Base-by-base conservation (phyloP, 2,329 filamentous ascomycete species). In the Fusarium piperis region DNA sequence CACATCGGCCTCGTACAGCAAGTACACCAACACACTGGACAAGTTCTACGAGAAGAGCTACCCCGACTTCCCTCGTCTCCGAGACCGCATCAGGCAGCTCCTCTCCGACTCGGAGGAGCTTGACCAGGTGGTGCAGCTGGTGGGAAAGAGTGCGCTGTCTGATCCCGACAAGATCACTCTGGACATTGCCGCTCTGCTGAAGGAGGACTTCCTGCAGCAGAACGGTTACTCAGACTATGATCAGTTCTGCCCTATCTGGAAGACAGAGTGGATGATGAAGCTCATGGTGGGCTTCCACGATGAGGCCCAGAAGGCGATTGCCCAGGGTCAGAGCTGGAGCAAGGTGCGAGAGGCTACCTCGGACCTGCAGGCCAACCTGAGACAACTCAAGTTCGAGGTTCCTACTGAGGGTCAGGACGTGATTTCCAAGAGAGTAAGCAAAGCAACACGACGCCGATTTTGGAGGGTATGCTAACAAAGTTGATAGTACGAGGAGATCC, bases 231-330 rank as follows among this genome's bases (percentile, higher is more conserved):
- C 93, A 75, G 94, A 98, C 83, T 98, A 99, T 81, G 96, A 99
- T 81, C 95, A 98, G 85, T 99, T 97, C 90, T 99, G 96, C 81
- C 96, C 96, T 56, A 89, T 99, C 79, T 99, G 96, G 96, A 99
- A 99, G 92, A 99, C 96, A 0, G 93, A 97, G 82, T 99, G 96
- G 92, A 98, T 99, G 96, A 99, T 99, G 96, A 98, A 97, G 89
- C 92, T 94, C 72, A 98, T 99, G 91, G 93, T 99, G 87, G 93
- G 92, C 65, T 99, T 95, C 89, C 94, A 98, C 81, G 97, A 99
- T 78, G 96, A 99, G 86, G 92, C 94, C 26, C 95, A 98, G 82
- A 98, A 98, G 89, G 94, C 94, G 8, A 89, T 99, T 79, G 88
- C 93, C 7, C 94, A 97, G 82, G 96, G 96, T 68, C 93, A 95